Evolutionary conservation across 805 yeast genomes (phyloP).

Genomic region (Huiozyma sinensis): DNA sequence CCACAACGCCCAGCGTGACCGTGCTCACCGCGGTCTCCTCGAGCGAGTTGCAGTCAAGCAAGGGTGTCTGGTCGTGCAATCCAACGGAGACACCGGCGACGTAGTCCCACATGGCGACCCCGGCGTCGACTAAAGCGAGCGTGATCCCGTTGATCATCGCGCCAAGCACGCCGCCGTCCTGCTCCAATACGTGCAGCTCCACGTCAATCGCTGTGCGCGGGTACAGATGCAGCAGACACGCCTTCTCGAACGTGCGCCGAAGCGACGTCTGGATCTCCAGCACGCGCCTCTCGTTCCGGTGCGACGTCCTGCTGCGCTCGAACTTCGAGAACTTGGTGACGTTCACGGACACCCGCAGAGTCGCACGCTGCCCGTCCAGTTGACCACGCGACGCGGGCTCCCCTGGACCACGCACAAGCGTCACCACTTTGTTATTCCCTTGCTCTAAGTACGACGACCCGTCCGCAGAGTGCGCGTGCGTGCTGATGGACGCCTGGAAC

Average conservation of each 20-base stretch:
- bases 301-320: slow-evolving; percentile 57
- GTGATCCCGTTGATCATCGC: slow-evolving; percentile 78
- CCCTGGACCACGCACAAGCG: slow-evolving; percentile 81
- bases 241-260: slow-evolving; percentile 62
- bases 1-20: slow-evolving; percentile 76
- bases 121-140: slow-evolving; percentile 87
- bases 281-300: slow-evolving; percentile 57
- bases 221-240: slow-evolving; percentile 60
- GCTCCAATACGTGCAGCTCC: slow-evolving; percentile 65
- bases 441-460: slow-evolving; percentile 89
- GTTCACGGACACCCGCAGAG: slow-evolving; percentile 51
- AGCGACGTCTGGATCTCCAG: slow-evolving; percentile 57
- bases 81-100: slow-evolving; percentile 77
- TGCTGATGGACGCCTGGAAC: slow-evolving; percentile 70
- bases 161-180: slow-evolving; percentile 83
- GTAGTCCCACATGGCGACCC: slow-evolving; percentile 87
- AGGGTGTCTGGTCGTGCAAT: slow-evolving; percentile 60
- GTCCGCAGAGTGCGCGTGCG: slow-evolving; percentile 80
- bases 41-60: slow-evolving; percentile 69
- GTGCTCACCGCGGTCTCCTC: slow-evolving; percentile 80
- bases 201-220: slow-evolving; percentile 78
- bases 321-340: slow-evolving; percentile 74
- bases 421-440: slow-evolving; percentile 82
- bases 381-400: slow-evolving; percentile 60
- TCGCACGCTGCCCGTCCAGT: slow-evolving; percentile 40